Conservation (phyloP, 768 basidiomycete genomes). For the Russula dissimulans region DNA sequence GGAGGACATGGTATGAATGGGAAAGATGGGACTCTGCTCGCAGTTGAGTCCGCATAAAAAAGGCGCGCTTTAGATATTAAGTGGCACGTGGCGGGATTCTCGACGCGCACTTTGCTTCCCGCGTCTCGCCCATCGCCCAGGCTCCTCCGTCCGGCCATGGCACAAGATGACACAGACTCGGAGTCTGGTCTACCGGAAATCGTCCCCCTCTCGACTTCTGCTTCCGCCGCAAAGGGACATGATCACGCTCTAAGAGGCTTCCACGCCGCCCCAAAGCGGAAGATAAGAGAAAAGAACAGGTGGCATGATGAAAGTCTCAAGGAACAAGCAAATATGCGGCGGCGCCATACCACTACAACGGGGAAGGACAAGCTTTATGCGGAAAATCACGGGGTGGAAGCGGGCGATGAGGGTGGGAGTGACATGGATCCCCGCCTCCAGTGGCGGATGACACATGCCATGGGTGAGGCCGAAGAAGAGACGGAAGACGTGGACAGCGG, state of each 20-base stretch:
- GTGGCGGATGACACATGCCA: slow-evolving; percentile 18
- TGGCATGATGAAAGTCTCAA: slow-evolving; percentile 16
- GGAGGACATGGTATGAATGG: neutral
- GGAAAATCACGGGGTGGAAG: slow-evolving; percentile 2
- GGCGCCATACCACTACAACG: neutral
- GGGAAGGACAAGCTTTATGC: slow-evolving; percentile 1
- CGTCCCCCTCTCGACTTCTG: slow-evolving; percentile 15
- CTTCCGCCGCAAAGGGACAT: slow-evolving; percentile 6
- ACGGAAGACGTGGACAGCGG: neutral
- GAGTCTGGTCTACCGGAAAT: slow-evolving; percentile 16
- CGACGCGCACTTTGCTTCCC: neutral
- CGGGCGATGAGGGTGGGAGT: slow-evolving; percentile 2
- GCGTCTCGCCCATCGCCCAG: neutral
- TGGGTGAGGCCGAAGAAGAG: slow-evolving; percentile 18
- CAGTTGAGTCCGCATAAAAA: neutral
- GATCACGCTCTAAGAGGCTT: slow-evolving; percentile 8
- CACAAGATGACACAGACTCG: slow-evolving; percentile 8
- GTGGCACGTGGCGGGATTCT: slow-evolving; percentile 7
- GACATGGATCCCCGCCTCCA: slow-evolving; percentile 1
- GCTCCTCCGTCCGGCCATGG: neutral
- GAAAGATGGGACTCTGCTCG: neutral
- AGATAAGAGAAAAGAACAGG: slow-evolving; percentile 13
- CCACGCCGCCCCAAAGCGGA: slow-evolving; percentile 7
- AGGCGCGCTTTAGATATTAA: neutral
- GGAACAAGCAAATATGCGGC: slow-evolving; percentile 10